Percentiles rank a stretch among this genome's conserved stretches.
These are phyloP conservation scores for Lenwebbia sp. DNA, from an alignment of 345 rosid genomes.

Conservation along the genomic window DNA sequence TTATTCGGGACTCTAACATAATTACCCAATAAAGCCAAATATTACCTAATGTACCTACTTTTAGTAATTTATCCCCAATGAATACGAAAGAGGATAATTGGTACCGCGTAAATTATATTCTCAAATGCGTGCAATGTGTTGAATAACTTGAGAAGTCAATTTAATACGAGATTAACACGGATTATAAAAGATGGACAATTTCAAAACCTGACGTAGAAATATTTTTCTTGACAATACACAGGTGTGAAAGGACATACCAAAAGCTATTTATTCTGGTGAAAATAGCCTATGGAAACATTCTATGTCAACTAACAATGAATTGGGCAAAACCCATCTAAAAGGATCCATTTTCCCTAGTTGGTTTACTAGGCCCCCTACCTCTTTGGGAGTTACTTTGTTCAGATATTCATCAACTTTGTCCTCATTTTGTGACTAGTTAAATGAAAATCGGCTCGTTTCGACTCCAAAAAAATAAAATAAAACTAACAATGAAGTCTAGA, in stretches of 20 bases:
- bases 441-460: too few species aligned
- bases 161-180: background rate
- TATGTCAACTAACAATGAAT: background rate
- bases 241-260: background rate
- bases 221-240: too few species aligned
- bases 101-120: rapidly evolving
- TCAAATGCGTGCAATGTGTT: background rate
- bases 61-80: background rate
- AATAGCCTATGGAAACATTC: background rate
- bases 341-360: too few species aligned
- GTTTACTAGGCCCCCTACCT: too few species aligned
- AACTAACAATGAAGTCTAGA: too few species aligned
- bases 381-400: too few species aligned
- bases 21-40: background rate
- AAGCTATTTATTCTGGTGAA: background rate
- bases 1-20: background rate
- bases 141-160: background rate
- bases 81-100: background rate
- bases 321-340: too few species aligned
- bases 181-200: too few species aligned
- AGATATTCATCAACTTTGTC: too few species aligned
- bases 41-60: background rate
- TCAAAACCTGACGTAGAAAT: too few species aligned
- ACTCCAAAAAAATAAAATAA: too few species aligned
- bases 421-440: too few species aligned